Conservation (phyloP, 1,284 basidiomycete genomes). For the Leccinum griseonigrum region DNA sequence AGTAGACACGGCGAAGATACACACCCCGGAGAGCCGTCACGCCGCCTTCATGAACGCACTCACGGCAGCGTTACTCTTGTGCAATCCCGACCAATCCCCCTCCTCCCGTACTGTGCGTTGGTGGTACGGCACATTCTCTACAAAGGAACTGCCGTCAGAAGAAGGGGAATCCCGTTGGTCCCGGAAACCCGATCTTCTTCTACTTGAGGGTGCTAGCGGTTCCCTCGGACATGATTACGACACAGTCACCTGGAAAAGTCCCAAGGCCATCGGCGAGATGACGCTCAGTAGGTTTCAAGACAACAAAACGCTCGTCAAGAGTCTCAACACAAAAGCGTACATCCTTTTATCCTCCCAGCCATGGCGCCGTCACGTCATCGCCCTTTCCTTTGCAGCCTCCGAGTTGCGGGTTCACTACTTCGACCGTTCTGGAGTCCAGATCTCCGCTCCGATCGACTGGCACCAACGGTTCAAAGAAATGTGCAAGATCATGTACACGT, state of each 20-base stretch:
- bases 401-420: background rate
- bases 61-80: background rate
- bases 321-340: background rate
- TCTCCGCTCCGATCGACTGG: background rate
- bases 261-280: background rate
- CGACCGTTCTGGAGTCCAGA: background rate
- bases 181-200: background rate
- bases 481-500: background rate
- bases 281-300: background rate
- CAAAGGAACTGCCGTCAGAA: background rate
- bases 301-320: background rate
- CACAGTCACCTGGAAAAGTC: background rate
- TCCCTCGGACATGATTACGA: background rate
- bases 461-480: background rate
- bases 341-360: background rate
- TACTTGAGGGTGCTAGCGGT: background rate
- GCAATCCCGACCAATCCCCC: background rate
- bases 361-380: background rate
- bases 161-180: background rate
- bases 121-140: background rate
- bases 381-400: background rate
- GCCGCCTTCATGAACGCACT: background rate
- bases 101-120: background rate
- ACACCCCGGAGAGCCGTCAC: background rate
- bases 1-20: background rate